Percentiles rank a stretch among this genome's conserved stretches.
Evolutionary conservation across 768 basidiomycete species (phyloP).

Genomic region (Suillus subaureus): DNA sequence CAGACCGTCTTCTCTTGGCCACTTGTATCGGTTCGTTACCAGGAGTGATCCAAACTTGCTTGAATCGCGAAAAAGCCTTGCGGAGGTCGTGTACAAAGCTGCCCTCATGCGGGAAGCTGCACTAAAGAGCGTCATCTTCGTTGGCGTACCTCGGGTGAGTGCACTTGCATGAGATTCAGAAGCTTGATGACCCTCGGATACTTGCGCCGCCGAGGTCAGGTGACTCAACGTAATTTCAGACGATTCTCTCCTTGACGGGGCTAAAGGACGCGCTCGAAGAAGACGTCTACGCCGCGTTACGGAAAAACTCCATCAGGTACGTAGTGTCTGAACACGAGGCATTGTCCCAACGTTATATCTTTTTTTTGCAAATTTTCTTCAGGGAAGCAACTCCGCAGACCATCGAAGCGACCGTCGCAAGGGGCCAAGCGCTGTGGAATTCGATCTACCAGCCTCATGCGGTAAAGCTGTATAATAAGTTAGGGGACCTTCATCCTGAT

Average conservation of each 20-base stretch:
- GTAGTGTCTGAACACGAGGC: conserved; percentile 21
- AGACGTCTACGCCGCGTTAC: conserved; percentile 74
- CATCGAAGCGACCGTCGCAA: conserved; percentile 67
- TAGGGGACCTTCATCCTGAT: conserved; percentile 89
- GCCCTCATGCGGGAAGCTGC: conserved; percentile 89
- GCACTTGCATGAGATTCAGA: conserved; percentile 7
- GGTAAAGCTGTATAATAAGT: conserved; percentile 85
- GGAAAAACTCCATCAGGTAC: conserved; percentile 69
- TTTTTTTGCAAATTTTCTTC: conserved; percentile 10
- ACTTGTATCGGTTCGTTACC: conserved; percentile 80
- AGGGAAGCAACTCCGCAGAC: conserved; percentile 64
- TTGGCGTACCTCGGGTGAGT: conserved; percentile 82
- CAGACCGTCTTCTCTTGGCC: conserved; percentile 74
- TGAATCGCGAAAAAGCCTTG: conserved; percentile 44
- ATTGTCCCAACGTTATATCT: conserved; percentile 15
- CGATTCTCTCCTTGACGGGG: conserved; percentile 80
- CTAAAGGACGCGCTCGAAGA: conserved; percentile 77
- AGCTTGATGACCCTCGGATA: conserved; percentile 8
- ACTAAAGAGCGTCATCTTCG: conserved; percentile 87
- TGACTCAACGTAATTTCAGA: conserved; percentile 43
- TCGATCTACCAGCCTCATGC: conserved; percentile 89
- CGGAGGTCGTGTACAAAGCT: conserved; percentile 68
- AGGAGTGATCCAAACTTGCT: conserved; percentile 44
- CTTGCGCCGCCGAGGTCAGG: conserved; percentile 6
- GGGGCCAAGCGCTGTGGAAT: conserved; percentile 78